A percentile compares a stretch with the other conserved stretches of the same genome.
These are phyloP conservation scores for Skeletonema menzelii DNA, from an alignment of 108 stramenopile species.

Conservation along the genomic window DNA sequence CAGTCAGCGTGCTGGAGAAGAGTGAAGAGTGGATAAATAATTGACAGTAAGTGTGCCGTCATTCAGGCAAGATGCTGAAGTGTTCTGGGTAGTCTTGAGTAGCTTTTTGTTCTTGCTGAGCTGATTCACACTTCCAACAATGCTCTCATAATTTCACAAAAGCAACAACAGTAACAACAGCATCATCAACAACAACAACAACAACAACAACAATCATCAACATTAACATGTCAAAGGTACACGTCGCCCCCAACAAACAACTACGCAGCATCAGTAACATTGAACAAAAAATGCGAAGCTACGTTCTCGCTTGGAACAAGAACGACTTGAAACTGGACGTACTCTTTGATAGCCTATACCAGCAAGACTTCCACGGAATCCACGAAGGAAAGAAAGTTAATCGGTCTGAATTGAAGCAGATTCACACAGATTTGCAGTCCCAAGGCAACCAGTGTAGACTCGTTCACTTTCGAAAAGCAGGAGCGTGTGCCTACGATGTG, in stretches of 20 bases:
- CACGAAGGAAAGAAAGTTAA: conserved; percentile 7
- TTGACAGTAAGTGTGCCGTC: too few species aligned
- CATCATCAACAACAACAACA: not conserved
- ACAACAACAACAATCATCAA: not conserved
- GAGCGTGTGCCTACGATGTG: not conserved
- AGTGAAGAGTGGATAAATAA: too few species aligned
- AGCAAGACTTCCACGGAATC: conserved; percentile 5
- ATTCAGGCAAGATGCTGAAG: too few species aligned
- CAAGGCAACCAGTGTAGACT: not conserved
- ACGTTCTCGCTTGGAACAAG: not conserved
- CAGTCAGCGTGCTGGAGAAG: too few species aligned
- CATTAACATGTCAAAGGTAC: not conserved
- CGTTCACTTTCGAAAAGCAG: not conserved
- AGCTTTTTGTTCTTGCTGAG: not conserved
- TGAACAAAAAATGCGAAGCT: not conserved
- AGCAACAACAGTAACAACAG: not conserved
- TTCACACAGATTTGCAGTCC: not conserved
- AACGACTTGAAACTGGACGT: not conserved
- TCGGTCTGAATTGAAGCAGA: conserved; percentile 5
- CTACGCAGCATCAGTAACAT: not conserved
- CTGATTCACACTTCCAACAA: not conserved
- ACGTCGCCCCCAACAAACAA: not conserved
- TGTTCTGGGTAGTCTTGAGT: too few species aligned
- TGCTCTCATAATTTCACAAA: not conserved
- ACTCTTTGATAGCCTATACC: not conserved